phyloP scores from a whole-genome alignment of 2,329 filamentous ascomycete species.

The Blastomyces percursus region DNA sequence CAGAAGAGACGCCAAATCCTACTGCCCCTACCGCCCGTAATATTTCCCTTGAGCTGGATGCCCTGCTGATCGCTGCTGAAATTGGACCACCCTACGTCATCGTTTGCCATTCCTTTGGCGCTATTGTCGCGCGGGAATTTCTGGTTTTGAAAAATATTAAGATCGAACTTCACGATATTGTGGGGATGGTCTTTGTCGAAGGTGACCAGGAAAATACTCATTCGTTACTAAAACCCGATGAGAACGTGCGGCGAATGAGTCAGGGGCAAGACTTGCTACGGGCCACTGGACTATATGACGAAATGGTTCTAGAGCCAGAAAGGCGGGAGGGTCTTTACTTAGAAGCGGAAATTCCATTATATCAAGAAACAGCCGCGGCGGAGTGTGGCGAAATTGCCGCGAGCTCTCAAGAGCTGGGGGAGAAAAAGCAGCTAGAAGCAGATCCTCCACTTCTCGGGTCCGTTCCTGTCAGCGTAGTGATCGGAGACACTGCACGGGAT shows the following conservation, averaged over 20 bases:
- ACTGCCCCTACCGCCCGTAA: not conserved
- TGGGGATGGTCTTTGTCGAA: slow-evolving; percentile 2
- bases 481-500: not conserved
- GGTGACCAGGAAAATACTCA: not conserved
- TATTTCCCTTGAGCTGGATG: not conserved
- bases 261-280: not conserved
- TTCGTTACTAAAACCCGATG: not conserved
- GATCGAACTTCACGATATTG: not conserved
- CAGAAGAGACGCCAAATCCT: slow-evolving; percentile 1
- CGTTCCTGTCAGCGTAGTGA: slow-evolving; percentile 1
- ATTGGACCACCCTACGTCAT: not conserved
- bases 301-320: not conserved
- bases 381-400: not conserved
- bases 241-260: not conserved
- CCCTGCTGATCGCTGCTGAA: not conserved
- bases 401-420: not conserved
- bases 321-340: not conserved
- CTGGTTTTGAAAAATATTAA: not conserved
- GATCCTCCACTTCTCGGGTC: slow-evolving; percentile 2
- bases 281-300: not conserved
- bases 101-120: slow-evolving; percentile 1
- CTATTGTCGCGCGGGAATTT: slow-evolving; percentile 1
- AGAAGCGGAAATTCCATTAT: not conserved
- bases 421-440: slow-evolving; percentile 2
- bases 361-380: not conserved